Conservation (phyloP, 1,284 basidiomycete species). For the Jaminaea rosea region DNA sequence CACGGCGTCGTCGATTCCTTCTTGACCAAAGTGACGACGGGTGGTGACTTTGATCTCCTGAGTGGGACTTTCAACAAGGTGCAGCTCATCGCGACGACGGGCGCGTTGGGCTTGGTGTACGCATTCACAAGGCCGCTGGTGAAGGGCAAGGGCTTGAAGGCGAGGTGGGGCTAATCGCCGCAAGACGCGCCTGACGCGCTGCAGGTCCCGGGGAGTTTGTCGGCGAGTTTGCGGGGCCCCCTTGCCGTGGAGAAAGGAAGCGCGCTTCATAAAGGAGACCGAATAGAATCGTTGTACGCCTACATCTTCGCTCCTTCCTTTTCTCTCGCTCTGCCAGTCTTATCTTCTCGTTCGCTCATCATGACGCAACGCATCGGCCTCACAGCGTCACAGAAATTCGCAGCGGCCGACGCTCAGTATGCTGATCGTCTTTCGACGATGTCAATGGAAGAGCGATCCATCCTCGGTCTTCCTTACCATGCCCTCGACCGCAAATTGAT, state of each 20-base stretch:
- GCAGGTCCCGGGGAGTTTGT: too few species aligned
- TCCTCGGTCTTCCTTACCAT: too few species aligned
- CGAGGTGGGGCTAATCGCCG: conserved; percentile 11
- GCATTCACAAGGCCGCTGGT: conserved; percentile 53
- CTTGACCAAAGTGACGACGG: conserved; percentile 70
- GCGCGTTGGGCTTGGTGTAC: conserved; percentile 64
- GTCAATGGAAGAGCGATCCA: conserved; percentile 2
- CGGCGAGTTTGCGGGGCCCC: too few species aligned
- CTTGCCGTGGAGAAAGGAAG: too few species aligned
- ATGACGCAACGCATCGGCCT: too few species aligned
- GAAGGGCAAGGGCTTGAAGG: conserved; percentile 7
- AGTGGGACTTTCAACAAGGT: conserved; percentile 68
- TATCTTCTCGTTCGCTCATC: too few species aligned
- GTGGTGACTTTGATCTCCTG: conserved; percentile 77
- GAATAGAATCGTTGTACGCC: too few species aligned
- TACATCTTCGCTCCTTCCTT: too few species aligned
- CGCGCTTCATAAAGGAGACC: too few species aligned
- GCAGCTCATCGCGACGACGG: conserved; percentile 76
- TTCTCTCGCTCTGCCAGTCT: too few species aligned
- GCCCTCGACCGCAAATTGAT: too few species aligned
- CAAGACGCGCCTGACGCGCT: too few species aligned
- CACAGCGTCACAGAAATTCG: conserved; percentile 5
- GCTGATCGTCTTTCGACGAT: background rate
- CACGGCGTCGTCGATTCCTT: conserved; percentile 88
- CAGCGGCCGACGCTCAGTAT: conserved; percentile 5